Conservation (phyloP, 2,329 filamentous ascomycete species). For the Lasiodiplodia theobromae region DNA sequence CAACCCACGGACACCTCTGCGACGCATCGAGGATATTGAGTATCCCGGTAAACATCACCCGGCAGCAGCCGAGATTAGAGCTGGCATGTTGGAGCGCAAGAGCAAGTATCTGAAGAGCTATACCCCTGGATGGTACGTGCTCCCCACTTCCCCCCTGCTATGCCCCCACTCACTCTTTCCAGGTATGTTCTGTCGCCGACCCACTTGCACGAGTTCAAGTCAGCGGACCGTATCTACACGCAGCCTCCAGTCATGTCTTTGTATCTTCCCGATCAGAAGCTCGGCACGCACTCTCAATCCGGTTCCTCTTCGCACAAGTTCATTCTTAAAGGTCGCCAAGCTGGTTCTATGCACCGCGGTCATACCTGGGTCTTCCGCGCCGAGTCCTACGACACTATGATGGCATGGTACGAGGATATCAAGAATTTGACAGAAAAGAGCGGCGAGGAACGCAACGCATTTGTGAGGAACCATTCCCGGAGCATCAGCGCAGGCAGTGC, state of each 20-base stretch:
- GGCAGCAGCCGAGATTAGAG: conserved; percentile 82
- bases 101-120: conserved; percentile 99
- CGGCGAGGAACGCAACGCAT: conserved; percentile 85
- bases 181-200: conserved; percentile 97
- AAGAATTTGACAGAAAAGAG: conserved; percentile 87
- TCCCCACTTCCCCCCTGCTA: conserved; percentile 23
- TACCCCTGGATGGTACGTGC: conserved; percentile 84
- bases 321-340: conserved; percentile 94
- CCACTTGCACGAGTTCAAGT: conserved; percentile 98
- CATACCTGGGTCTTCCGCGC: conserved; percentile 74
- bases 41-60: conserved; percentile 92
- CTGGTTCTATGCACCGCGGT: conserved; percentile 86
- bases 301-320: conserved; percentile 94
- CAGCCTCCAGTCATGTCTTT: conserved; percentile 96
- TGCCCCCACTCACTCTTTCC: conserved; percentile 27
- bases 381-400: conserved; percentile 87
- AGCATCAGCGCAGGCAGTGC: conserved; percentile 72
- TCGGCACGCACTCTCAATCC: conserved; percentile 86
- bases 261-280: conserved; percentile 91
- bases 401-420: conserved; percentile 95
- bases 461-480: conserved; percentile 81
- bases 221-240: conserved; percentile 82
- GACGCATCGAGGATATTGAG: conserved; percentile 80
- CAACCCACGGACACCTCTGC: conserved; percentile 79
- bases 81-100: conserved; percentile 93